phyloP scores from a whole-genome alignment of 352 stramenopile genomes.

The Globisporangium viniferum region DNA sequence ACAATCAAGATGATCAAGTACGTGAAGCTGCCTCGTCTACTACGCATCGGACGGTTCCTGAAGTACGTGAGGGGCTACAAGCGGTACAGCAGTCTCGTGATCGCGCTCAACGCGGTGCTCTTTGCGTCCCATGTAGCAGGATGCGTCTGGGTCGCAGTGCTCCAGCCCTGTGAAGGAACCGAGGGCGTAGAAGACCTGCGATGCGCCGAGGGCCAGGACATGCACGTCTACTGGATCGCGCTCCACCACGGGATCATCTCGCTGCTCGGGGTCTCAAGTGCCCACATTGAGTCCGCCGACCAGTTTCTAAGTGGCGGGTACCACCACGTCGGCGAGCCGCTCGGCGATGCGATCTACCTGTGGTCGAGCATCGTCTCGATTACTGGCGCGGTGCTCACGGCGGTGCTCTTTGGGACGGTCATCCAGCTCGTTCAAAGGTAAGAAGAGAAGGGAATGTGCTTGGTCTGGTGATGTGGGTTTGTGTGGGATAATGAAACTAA shows the following conservation, averaged over 20 bases:
- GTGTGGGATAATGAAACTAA: neutral
- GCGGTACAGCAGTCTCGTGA: conserved; percentile 54
- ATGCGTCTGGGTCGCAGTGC: conserved; percentile 55
- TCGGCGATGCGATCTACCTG: conserved; percentile 26
- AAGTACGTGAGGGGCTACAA: conserved; percentile 61
- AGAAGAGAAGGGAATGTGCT: neutral
- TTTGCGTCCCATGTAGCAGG: conserved; percentile 51
- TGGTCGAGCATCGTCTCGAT: conserved; percentile 46
- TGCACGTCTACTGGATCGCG: conserved; percentile 53
- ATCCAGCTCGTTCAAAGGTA: conserved; percentile 60
- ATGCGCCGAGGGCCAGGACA: conserved; percentile 30
- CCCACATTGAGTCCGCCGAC: conserved; percentile 39
- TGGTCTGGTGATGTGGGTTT: neutral
- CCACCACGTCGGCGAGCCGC: conserved; percentile 16
- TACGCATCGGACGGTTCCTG: conserved; percentile 56
- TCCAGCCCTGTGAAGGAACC: conserved; percentile 35
- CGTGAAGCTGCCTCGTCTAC: conserved; percentile 53
- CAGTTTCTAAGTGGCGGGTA: conserved; percentile 56
- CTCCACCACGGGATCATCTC: conserved; percentile 56
- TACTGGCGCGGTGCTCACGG: conserved; percentile 40
- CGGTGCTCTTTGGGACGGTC: conserved; percentile 54
- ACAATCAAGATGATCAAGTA: conserved; percentile 80
- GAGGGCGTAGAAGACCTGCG: conserved; percentile 20
- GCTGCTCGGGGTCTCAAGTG: conserved; percentile 44
- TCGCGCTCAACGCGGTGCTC: conserved; percentile 46